These are phyloP conservation scores for Penicillium sp. DNA, from an alignment of 2,329 filamentous ascomycete species.

Conservation along the genomic window DNA sequence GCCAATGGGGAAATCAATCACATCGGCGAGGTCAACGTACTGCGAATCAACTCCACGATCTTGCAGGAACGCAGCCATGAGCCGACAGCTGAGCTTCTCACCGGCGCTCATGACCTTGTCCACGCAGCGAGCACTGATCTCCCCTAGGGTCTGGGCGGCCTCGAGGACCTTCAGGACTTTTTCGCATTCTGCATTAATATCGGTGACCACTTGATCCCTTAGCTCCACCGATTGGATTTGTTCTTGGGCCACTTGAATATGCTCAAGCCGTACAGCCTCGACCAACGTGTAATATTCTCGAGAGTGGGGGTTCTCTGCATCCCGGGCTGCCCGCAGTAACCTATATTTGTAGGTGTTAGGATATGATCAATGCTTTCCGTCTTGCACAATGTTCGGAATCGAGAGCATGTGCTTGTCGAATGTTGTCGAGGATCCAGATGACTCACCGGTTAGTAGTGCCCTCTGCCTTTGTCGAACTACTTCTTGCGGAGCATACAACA, in stretches of 20 bases:
- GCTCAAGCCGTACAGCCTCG: conserved; percentile 80
- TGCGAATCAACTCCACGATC: conserved; percentile 82
- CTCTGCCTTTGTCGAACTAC: conserved; percentile 90
- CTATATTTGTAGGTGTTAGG: conserved; percentile 31
- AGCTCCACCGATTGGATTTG: conserved; percentile 65
- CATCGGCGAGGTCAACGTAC: conserved; percentile 87
- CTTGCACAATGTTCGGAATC: not conserved
- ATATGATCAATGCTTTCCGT: conserved; percentile 3
- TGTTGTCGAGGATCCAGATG: conserved; percentile 26
- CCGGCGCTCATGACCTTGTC: conserved; percentile 93
- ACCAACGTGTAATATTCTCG: conserved; percentile 75
- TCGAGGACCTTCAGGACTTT: conserved; percentile 77
- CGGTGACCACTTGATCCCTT: conserved; percentile 64
- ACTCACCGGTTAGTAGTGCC: conserved; percentile 93
- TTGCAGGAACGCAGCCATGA: conserved; percentile 83
- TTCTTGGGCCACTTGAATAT: conserved; percentile 72
- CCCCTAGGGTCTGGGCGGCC: conserved; percentile 65
- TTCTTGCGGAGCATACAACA: conserved; percentile 93
- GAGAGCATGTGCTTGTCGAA: conserved; percentile 12
- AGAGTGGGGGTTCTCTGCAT: conserved; percentile 55
- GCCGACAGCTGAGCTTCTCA: conserved; percentile 92
- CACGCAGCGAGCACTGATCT: conserved; percentile 78
- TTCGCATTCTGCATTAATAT: conserved; percentile 79
- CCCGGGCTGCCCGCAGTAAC: conserved; percentile 56
- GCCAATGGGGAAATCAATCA: conserved; percentile 68